phyloP scores from a whole-genome alignment of 257 asterid species.

The Solanum sitiens region DNA sequence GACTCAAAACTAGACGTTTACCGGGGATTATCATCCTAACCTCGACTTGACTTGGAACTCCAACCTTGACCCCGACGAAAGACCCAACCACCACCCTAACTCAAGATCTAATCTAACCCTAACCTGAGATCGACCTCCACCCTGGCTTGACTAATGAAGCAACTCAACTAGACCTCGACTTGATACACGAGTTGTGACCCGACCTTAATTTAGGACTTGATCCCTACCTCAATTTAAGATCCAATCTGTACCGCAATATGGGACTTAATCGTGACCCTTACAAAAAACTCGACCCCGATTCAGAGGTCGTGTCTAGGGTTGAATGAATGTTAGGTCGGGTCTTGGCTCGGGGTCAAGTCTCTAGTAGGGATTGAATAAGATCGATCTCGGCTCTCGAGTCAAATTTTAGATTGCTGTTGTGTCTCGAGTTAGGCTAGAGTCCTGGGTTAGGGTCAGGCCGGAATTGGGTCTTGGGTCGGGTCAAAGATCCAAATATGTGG shows the following conservation, averaged over 20 bases:
- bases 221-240: not conserved
- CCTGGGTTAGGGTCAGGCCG: no score
- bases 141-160: not conserved
- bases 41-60: not conserved
- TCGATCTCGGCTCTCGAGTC: not conserved
- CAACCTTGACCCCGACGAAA: not conserved
- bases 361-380: no score
- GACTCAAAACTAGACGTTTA: no score
- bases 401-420: not conserved
- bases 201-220: no score
- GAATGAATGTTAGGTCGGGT: no score
- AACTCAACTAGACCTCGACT: not conserved
- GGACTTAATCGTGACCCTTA: not conserved
- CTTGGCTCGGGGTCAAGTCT: no score
- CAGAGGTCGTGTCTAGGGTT: not conserved
- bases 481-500: no score
- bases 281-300: accelerated
- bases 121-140: no score
- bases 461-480: no score
- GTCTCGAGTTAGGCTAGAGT: no score
- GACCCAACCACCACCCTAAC: not conserved
- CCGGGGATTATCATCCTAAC: not conserved
- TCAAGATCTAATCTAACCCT: no score
- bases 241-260: not conserved
- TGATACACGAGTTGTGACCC: not conserved